These are phyloP conservation scores for Entamoeba dispar DNA, from an alignment of 208 protist genomes.

Conservation along the genomic window DNA sequence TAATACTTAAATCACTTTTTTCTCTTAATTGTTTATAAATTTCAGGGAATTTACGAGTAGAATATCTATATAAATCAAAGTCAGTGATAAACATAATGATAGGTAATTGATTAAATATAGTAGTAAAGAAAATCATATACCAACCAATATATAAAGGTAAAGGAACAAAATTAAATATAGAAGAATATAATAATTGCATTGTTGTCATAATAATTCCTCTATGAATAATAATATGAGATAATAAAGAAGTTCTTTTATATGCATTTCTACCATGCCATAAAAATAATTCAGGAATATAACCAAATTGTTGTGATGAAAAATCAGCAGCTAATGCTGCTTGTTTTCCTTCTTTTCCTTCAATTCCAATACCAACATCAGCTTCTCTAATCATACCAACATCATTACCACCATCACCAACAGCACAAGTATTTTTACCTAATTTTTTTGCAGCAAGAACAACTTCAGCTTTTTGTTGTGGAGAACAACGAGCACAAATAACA, in stretches of 20 bases:
- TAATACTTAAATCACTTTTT: not conserved
- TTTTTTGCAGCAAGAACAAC: not conserved
- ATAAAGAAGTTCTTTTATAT: not conserved
- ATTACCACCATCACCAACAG: constrained; percentile 29
- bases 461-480: constrained; percentile 7
- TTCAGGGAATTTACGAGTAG: not conserved
- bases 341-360: constrained; percentile 20
- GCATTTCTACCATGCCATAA: constrained; percentile 17
- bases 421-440: not conserved
- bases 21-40: not conserved
- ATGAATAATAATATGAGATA: not conserved
- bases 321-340: constrained; percentile 16
- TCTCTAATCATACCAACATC: constrained; percentile 20
- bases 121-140: not conserved
- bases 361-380: constrained; percentile 19
- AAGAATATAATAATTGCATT: not conserved
- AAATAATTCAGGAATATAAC: constrained; percentile 3
- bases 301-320: constrained; percentile 18
- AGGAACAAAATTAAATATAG: not conserved
- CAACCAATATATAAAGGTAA: not conserved
- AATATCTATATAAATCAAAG: not conserved
- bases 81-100: not conserved
- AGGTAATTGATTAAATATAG: not conserved
- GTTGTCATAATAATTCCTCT: not conserved
- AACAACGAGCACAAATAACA: constrained; percentile 1